Base-by-base conservation (phyloP, 257 asterid genomes). In the Solanum ossicruentum region DNA sequence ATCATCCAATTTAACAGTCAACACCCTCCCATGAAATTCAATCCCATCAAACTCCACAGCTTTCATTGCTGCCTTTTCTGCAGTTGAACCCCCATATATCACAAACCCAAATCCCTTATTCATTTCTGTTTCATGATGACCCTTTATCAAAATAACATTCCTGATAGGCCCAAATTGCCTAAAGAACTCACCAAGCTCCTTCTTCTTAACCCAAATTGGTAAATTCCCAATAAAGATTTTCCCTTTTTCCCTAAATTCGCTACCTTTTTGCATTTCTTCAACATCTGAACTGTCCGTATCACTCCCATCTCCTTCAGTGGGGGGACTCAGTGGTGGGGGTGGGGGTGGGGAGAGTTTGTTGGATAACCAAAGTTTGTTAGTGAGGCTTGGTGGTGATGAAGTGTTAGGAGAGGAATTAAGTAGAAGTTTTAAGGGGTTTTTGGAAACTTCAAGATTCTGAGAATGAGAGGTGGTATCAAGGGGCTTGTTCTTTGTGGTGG, bases 31-130 rank as follows among this genome's bases (percentile, higher is more conserved):
- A 84, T 93, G 98, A 89, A 96, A 96, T 88, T 96, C 99, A 80
- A 96, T 89, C 58, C 99, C 99, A 87, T 96, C 99, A 87, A 95
- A 95, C 88, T 96, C 99, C 72, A 93, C 97, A 47, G 99, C 98
- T 92, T 93, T 95, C 91, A 92, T 89, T 10, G 99, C 99, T 45
- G 97, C 93, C 91, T 92, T 93, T 84, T 93, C 98, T 0, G 98
- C 98, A 55, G 88, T 89, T 16, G 85, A 26, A 77, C 97, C 98
- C 23, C 90, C 92, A 83, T 91, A 97, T 49, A 94, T 88, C 85
- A 97, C 98, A 87, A 97, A 97, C 81, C 98, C 99, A 90, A 92
- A 97, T 17, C 99, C 99, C 96, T 92, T 91, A 86, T 97, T 97
- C 89, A 92, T 91, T 91, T 95, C 98, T 13, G 91, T 80, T 39